Percentiles rank a stretch among this genome's conserved stretches.
Evolutionary conservation across 169 alveolate species (phyloP).

Genomic region (Perkinsus olseni): DNA sequence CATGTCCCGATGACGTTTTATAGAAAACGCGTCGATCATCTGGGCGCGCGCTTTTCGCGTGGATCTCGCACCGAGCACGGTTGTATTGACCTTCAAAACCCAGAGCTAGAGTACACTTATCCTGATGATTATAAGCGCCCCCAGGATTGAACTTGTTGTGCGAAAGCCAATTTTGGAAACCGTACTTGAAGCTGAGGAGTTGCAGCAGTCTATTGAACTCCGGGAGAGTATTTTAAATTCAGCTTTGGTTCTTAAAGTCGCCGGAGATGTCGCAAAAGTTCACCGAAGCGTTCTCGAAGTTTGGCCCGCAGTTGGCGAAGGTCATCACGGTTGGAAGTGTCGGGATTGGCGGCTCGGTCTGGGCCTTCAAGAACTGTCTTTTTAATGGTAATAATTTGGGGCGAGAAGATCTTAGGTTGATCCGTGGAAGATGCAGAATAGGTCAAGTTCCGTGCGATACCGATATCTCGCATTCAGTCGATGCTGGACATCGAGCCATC

Average conservation of each 20-base stretch:
- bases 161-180: no score
- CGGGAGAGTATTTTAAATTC: no score
- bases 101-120: no score
- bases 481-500: conserved; percentile 89
- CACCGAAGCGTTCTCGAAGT: background rate
- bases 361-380: background rate
- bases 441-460: background rate
- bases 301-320: conserved; percentile 1
- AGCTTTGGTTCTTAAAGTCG: background rate
- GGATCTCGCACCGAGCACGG: background rate
- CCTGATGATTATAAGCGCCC: no score
- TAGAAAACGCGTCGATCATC: background rate
- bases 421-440: background rate
- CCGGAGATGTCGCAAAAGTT: background rate
- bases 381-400: background rate
- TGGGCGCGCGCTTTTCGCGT: background rate
- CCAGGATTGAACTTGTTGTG: no score
- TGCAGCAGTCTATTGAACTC: no score
- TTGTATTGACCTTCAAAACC: background rate
- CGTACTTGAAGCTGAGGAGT: no score
- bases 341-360: background rate
- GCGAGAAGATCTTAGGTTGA: background rate
- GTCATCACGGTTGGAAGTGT: background rate
- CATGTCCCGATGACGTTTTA: background rate
- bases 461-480: conserved; percentile 56